Evolutionary conservation across 2,329 filamentous ascomycete genomes (phyloP), one percentile per base, ranked within the genome.

Genomic region (Sphaerostilbella broomeana): DNA sequence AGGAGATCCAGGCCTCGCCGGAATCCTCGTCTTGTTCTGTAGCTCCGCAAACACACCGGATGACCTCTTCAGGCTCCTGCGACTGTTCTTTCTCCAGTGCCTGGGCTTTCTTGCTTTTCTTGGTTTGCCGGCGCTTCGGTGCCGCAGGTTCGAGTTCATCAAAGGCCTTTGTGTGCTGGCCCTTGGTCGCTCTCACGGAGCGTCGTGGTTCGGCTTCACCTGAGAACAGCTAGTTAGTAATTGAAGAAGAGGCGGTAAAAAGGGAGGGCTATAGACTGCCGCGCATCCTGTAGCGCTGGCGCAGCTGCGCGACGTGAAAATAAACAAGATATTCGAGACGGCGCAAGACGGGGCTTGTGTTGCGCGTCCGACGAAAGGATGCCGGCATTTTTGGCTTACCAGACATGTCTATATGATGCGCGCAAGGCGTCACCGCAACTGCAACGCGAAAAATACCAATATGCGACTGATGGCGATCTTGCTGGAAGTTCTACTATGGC

Each of bases 171-270:
- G 80, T 83, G 64, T 97, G 88, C 55, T 95, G 89, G 59, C 92
- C 92, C 60, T 98, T 98, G 48, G 92, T 98, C 54, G 90, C 88
- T 56, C 92, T 84, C 49, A 92, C 89, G 29, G 92, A 98, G 59
- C 92, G 86, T 61, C 92, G 84, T 43, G 88, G 86, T 75, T 95
- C 90, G 43, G 67, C 62, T 63, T 79, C 73, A 59, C 61, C 61
- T 64, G 52, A 4, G 40, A 9, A 35, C 21, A 21, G 12, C 20
- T 33, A 26, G 24, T 46, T 15, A 28, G 11, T n/a, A 4, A 12
- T 5, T 13, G 9, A 12, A 15, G 9, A 28, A 28, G 12, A 12
- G 12, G 26, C 8, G n/a, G 24, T 8, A n/a, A 25, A 25, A 25
- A n/a, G 24, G n/a, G 24, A 8, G n/a, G n/a, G n/a, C n/a, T n/a